Evolutionary conservation across 495 filamentous ascomycete species (phyloP).

Genomic region (Thermothielavioides terrestris): DNA sequence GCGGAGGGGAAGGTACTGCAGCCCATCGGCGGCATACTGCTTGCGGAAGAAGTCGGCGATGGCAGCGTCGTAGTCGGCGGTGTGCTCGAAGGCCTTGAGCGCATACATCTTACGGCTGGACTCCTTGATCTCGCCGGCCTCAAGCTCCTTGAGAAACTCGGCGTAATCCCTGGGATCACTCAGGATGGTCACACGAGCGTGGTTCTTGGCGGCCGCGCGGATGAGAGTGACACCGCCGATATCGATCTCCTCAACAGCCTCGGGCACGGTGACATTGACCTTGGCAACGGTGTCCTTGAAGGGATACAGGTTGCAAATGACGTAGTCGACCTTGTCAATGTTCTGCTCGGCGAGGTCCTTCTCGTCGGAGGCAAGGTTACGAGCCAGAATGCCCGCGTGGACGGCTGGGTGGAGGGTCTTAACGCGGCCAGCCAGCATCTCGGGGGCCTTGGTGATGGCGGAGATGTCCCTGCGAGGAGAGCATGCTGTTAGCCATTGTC

Average conservation of each 20-base stretch:
- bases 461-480: slow-evolving; percentile 67
- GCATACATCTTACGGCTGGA: slow-evolving; percentile 76
- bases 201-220: slow-evolving; percentile 95
- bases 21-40: slow-evolving; percentile 79
- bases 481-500: slow-evolving; percentile 2
- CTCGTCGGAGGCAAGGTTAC: slow-evolving; percentile 85
- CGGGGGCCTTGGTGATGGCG: slow-evolving; percentile 94
- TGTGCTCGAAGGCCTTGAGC: slow-evolving; percentile 95
- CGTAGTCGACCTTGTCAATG: slow-evolving; percentile 95
- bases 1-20: slow-evolving; percentile 75
- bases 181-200: slow-evolving; percentile 86
- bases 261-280: slow-evolving; percentile 89
- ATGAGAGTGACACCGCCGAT: slow-evolving; percentile 96
- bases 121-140: slow-evolving; percentile 76
- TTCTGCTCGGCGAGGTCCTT: slow-evolving; percentile 94
- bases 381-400: slow-evolving; percentile 86
- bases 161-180: slow-evolving; percentile 89
- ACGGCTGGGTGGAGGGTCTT: slow-evolving; percentile 96
- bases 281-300: slow-evolving; percentile 97
- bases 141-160: slow-evolving; percentile 84
- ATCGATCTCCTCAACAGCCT: slow-evolving; percentile 97
- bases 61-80: slow-evolving; percentile 90
- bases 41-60: slow-evolving; percentile 97
- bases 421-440: slow-evolving; percentile 92
- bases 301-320: slow-evolving; percentile 96